Evolutionary conservation across 2,329 filamentous ascomycete species (phyloP).

Genomic region (Gremmenia infestans): DNA sequence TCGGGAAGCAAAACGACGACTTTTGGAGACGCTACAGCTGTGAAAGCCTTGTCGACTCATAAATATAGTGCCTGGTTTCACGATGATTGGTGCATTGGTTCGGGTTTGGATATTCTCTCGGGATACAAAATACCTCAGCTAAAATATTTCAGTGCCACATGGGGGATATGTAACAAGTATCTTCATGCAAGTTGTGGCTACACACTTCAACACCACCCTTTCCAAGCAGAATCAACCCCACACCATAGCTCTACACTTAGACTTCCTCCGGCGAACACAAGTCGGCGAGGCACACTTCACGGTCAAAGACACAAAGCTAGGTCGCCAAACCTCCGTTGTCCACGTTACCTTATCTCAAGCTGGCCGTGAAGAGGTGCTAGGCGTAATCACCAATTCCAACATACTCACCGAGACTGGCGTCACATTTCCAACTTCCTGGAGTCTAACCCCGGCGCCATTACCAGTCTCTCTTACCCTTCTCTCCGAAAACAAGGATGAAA

Average conservation of each 20-base stretch:
- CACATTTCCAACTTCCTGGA: slow-evolving; percentile 49
- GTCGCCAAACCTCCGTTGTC: slow-evolving; percentile 56
- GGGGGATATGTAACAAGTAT: slow-evolving; percentile 64
- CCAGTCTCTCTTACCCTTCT: slow-evolving; percentile 39
- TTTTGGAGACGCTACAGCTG: slow-evolving; percentile 44
- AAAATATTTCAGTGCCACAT: slow-evolving; percentile 55
- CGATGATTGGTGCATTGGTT: slow-evolving; percentile 61
- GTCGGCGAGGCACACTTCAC: slow-evolving; percentile 51
- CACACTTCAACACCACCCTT: slow-evolving; percentile 55
- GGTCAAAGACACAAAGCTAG: slow-evolving; percentile 60
- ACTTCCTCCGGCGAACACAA: slow-evolving; percentile 60
- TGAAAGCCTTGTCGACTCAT: slow-evolving; percentile 46
- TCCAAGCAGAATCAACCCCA: slow-evolving; percentile 54
- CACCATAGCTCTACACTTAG: slow-evolving; percentile 58
- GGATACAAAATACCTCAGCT: slow-evolving; percentile 1
- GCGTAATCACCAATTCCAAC: slow-evolving; percentile 61
- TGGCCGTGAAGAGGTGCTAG: slow-evolving; percentile 55
- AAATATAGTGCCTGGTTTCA: slow-evolving; percentile 52
- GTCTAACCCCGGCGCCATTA: slow-evolving; percentile 35
- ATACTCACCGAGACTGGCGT: slow-evolving; percentile 54
- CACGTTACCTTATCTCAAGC: slow-evolving; percentile 55
- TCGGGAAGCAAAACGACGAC: slow-evolving; percentile 15
- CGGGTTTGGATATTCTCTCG: slow-evolving; percentile 39
- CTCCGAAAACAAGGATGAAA: slow-evolving; percentile 37
- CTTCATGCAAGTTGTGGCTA: slow-evolving; percentile 53